Conservation (phyloP, 2,329 filamentous ascomycete species). For the Colletotrichum sp. region DNA sequence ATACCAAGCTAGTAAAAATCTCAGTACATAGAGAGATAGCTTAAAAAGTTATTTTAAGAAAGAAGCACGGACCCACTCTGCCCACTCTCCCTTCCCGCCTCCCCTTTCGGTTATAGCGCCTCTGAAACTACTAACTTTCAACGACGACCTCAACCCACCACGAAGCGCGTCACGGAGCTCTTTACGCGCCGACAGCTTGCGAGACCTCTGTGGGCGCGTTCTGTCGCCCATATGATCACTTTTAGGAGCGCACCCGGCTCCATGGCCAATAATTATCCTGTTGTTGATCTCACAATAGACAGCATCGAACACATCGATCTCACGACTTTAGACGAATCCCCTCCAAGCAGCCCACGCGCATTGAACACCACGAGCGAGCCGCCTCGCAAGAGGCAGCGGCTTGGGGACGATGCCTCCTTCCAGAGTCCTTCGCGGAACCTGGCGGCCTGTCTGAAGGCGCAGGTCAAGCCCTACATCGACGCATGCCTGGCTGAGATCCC, state of each 20-base stretch:
- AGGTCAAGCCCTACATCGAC: slow-evolving; percentile 38
- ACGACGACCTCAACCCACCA: not conserved
- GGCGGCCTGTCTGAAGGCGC: slow-evolving; percentile 29
- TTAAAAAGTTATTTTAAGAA: not conserved
- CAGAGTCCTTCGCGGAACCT: slow-evolving; percentile 19
- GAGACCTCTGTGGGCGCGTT: not conserved
- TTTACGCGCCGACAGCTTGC: not conserved
- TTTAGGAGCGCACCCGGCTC: not conserved
- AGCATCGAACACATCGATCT: slow-evolving; percentile 31
- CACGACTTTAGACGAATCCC: slow-evolving; percentile 23
- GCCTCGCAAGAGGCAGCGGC: slow-evolving; percentile 34
- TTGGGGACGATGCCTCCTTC: slow-evolving; percentile 21
- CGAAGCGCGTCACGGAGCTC: not conserved
- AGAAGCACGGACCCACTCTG: not conserved
- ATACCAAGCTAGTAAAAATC: not conserved
- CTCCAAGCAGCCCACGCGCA: slow-evolving; percentile 3
- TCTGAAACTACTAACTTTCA: not conserved
- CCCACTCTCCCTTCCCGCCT: not conserved
- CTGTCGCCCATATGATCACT: not conserved
- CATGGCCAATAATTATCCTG: not conserved
- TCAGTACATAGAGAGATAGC: not conserved
- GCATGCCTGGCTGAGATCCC: slow-evolving; percentile 28
- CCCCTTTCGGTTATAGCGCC: not conserved
- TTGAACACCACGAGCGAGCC: slow-evolving; percentile 23
- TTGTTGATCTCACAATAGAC: slow-evolving; percentile 11